Base-by-base conservation (phyloP, 2,329 filamentous ascomycete genomes). In the Didymella pinodella region DNA sequence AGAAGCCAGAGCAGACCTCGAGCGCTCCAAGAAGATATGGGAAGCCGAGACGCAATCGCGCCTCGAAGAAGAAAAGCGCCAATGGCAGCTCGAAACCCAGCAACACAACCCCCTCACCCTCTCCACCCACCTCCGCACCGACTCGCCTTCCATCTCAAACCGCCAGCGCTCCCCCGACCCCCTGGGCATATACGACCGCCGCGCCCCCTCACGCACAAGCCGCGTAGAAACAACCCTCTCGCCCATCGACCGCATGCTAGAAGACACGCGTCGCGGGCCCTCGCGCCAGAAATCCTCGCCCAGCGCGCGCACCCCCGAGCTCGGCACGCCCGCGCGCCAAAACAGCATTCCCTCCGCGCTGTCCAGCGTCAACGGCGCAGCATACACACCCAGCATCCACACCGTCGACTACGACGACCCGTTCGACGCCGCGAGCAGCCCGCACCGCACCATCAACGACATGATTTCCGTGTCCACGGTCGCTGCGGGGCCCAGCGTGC, bases 401-500 rank as follows among this genome's bases (percentile, higher is more conserved):
- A 75, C 81, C 2, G 65, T 73, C n/a, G 75, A 77, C 56, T 69
- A 74, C 50, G 80, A 83, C 51, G 82, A 85, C 54, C 82, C 81
- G n/a, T 76, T 83, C 25, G 85, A 86, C 48, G 82, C 79, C 16
- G 80, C 82, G 2, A 84, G 83, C 0, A 90, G 87, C 3, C 88
- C 88, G 1, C 87, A 87, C 38, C 88, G 89, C 58, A 87, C 90
- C 7, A 85, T 78, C 59, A 75, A 76, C 66, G 93, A 97, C 70
- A 90, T 96, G 81, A 86, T 95, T 29, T 96, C 92, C 2, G 91
- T 92, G 7, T 96, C 93, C 0, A 97, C 94, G 0, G 90, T 92
- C 8, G 94, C 89, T 0, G 93, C 94, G 0, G 95, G 95, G 0
- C 95, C 95, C 0, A 94, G 90, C 0, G 94, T 99, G 1, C 94